A percentile compares a stretch with the other conserved stretches of the same genome.
Evolutionary conservation across 2,329 filamentous ascomycete species (phyloP).

Genomic region (Ophiostoma sp.): DNA sequence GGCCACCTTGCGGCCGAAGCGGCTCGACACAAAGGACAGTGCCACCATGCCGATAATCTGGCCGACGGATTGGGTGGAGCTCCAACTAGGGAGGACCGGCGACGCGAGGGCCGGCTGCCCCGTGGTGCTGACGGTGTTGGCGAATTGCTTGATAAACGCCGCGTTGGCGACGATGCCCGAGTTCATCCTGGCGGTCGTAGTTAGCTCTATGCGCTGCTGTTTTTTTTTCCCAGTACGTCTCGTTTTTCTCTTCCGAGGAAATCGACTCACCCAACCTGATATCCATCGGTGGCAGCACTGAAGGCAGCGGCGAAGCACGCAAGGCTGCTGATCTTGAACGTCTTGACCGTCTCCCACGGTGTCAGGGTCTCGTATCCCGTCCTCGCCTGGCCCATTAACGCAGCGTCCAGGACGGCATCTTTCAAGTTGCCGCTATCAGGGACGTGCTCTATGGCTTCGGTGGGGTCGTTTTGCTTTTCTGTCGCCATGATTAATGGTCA

Average conservation of each 20-base stretch:
- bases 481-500: not conserved
- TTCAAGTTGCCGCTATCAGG: not conserved
- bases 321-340: constrained; percentile 34
- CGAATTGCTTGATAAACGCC: constrained; percentile 42
- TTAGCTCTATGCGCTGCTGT: not conserved
- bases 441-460: not conserved
- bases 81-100: constrained; percentile 42
- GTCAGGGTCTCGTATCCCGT: constrained; percentile 35
- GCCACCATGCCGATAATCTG: constrained; percentile 43
- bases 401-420: not conserved
- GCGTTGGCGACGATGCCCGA: constrained; percentile 42
- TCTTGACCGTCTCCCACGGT: constrained; percentile 34
- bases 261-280: constrained; percentile 34
- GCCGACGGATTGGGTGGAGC: constrained; percentile 43
- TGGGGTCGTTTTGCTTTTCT: not conserved
- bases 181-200: constrained; percentile 37
- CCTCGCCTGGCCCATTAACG: constrained; percentile 31
- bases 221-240: not conserved
- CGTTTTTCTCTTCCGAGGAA: not conserved
- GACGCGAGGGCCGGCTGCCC: constrained; percentile 38
- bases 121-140: constrained; percentile 32
- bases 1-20: constrained; percentile 38
- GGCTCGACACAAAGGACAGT: constrained; percentile 34
- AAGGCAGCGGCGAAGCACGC: constrained; percentile 35
- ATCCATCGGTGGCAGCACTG: constrained; percentile 35